Percentiles rank a stretch among this genome's conserved stretches.
phyloP scores from a whole-genome alignment of 2,329 filamentous ascomycete species.

The Intubia oerlemansii region DNA sequence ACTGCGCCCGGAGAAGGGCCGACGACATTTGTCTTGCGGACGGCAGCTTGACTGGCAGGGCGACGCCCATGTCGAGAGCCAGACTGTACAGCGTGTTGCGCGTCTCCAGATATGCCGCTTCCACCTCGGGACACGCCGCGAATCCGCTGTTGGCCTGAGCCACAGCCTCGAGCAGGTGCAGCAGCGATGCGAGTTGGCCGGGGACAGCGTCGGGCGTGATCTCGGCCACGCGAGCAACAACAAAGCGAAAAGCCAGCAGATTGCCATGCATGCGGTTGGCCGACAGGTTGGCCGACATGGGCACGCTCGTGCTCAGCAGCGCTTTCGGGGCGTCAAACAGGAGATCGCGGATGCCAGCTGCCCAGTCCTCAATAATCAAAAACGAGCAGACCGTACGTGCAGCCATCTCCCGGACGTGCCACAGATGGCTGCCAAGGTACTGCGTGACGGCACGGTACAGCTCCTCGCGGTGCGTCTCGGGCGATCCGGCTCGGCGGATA shows the following conservation, averaged over 20 bases:
- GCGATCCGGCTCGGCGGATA: constrained; percentile 48
- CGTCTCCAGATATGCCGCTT: constrained; percentile 24
- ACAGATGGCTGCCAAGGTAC: constrained; percentile 48
- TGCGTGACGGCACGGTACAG: constrained; percentile 36
- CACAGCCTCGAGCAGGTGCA: constrained; percentile 2
- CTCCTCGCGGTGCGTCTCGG: constrained; percentile 28
- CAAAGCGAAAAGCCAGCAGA: constrained; percentile 31
- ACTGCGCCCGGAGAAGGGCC: constrained; percentile 20
- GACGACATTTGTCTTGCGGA: too few species aligned
- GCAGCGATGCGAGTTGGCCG: constrained; percentile 2
- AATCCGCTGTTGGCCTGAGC: constrained; percentile 4
- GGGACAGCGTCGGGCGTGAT: constrained; percentile 21
- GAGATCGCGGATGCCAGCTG: constrained; percentile 17
- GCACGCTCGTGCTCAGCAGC: constrained; percentile 9
- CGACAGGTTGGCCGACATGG: constrained; percentile 6
- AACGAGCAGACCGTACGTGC: constrained; percentile 50
- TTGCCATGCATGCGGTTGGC: constrained; percentile 37
- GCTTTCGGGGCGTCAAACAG: too few species aligned
- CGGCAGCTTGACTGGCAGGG: too few species aligned
- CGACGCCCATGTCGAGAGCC: not conserved
- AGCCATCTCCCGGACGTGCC: constrained; percentile 67
- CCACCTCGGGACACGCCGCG: constrained; percentile 17
- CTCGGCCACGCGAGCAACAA: constrained; percentile 24
- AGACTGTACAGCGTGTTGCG: constrained; percentile 18
- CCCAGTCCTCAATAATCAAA: constrained; percentile 29